Evolutionary conservation across 805 yeast genomes (phyloP), one percentile per base, ranked within the genome.

Genomic region (Candida quercuum): DNA sequence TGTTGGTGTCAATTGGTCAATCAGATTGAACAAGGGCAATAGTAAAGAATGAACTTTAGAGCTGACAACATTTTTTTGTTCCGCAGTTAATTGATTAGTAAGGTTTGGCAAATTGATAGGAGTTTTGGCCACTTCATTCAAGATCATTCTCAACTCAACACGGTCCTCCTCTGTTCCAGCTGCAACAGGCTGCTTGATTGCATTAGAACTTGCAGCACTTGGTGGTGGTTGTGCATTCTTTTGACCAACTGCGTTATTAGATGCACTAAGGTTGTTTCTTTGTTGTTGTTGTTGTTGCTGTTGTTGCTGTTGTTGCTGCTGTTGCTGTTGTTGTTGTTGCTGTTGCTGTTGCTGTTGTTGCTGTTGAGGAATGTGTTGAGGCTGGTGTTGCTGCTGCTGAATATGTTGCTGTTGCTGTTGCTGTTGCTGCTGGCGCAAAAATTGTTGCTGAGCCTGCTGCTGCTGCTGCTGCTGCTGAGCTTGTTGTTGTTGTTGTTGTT

Each of bases 1-100:
- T 52, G 84, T 79, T 26, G 94, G 87, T 28, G 86, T 76, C 30
- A 87, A 67, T 42, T 81, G 81, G 54, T 86, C 94, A 14, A 83
- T 81, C 44, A 81, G 72, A 26, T 78, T 70, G 57, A 74, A 77
- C 45, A 82, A 69, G 15, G 67, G 48, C 23, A 63, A 56, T 23
- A 84, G 67, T 22, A 75, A 66, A 29, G 67, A 69, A 31, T 65
- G 67, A 48, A 78, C 69, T 19, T 74, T 69, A 16, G 78, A 74
- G 30, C 74, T 65, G 18, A 81, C 81, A 35, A 66, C 65, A 28
- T 66, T 71, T 59, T 82, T 84, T 47, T 86, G 91, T 22, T 74
- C 79, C 20, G 71, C 75, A 1, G 81, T 61, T 36, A 87, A 64
- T 32, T 70, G 61, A 50, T 67, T 67, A 0, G 93, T 80, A 37